Conservation (phyloP, 345 rosid genomes). For the Conringia planisiliqua region DNA sequence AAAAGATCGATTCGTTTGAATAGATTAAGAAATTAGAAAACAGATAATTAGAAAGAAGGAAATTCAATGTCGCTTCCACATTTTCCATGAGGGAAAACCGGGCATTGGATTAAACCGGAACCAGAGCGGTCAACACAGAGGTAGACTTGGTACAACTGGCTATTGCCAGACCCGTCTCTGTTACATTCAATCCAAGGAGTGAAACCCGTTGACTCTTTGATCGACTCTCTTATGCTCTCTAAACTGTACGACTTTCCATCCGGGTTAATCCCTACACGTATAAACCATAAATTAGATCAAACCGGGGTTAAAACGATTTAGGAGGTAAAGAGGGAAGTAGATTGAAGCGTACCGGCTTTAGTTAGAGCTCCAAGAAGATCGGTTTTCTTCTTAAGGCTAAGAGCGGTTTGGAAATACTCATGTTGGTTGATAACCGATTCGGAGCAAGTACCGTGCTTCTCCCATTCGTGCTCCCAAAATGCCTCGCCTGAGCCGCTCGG, state of each 20-base stretch:
- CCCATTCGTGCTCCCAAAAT: conserved; percentile 96
- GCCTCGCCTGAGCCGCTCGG: conserved; percentile 56
- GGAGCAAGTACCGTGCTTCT: conserved; percentile 93
- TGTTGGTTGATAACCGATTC: conserved; percentile 72
- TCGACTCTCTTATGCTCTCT: conserved; percentile 53
- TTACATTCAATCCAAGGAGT: conserved; percentile 83
- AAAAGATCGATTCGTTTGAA: neutral
- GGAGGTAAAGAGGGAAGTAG: too few relatives aligned
- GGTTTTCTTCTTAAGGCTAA: conserved; percentile 44
- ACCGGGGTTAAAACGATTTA: neutral
- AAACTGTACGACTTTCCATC: conserved; percentile 53
- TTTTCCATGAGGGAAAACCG: conserved; percentile 57
- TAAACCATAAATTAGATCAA: neutral
- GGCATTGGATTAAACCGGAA: conserved; percentile 61
- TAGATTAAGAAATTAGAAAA: neutral
- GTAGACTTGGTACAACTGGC: conserved; percentile 81
- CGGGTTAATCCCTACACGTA: conserved; percentile 55
- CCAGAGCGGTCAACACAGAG: conserved; percentile 75
- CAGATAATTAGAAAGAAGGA: conserved; percentile 54
- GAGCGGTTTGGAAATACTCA: conserved; percentile 60
- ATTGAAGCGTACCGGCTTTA: conserved; percentile 48
- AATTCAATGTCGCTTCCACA: conserved; percentile 65
- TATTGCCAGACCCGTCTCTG: conserved; percentile 52
- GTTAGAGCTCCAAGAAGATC: conserved; percentile 53
- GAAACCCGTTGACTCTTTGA: conserved; percentile 48